These are phyloP conservation scores for Tolypocladium pustulatum DNA, from an alignment of 2,329 filamentous ascomycete species.

Conservation along the genomic window DNA sequence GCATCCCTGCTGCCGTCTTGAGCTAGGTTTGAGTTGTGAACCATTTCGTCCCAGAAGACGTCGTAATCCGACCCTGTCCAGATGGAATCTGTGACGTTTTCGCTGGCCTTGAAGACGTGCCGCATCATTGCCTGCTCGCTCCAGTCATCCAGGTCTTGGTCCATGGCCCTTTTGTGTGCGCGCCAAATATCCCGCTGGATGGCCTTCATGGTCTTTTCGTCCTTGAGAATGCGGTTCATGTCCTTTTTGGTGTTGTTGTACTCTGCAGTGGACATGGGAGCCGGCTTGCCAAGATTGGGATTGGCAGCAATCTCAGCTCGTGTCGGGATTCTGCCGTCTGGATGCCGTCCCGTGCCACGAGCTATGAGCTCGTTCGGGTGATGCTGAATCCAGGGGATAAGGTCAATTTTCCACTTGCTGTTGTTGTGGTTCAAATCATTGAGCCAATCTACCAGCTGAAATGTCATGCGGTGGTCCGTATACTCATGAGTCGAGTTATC, in stretches of 20 bases:
- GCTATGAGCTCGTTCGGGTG: slow-evolving; percentile 20
- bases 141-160: slow-evolving; percentile 17
- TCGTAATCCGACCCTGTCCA: slow-evolving; percentile 16
- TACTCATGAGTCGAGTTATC: slow-evolving; percentile 29
- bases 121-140: slow-evolving; percentile 20
- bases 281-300: slow-evolving; percentile 13
- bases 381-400: slow-evolving; percentile 29
- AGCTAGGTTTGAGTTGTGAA: slow-evolving; percentile 21
- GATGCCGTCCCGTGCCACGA: slow-evolving; percentile 10
- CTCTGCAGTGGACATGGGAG: slow-evolving; percentile 4
- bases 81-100: slow-evolving; percentile 26
- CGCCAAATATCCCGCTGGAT: slow-evolving; percentile 13
- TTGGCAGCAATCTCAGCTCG: slow-evolving; percentile 5
- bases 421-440: slow-evolving; percentile 26
- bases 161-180: slow-evolving; percentile 18
- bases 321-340: slow-evolving; percentile 15
- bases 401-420: slow-evolving; percentile 22
- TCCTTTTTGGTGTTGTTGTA: slow-evolving; percentile 12
- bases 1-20: slow-evolving; percentile 14
- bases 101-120: slow-evolving; percentile 20
- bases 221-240: slow-evolving; percentile 7
- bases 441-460: slow-evolving; percentile 28
- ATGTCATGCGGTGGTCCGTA: slow-evolving; percentile 30
- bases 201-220: slow-evolving; percentile 5
- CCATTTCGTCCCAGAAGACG: slow-evolving; percentile 21